phyloP scores from a whole-genome alignment of 495 filamentous ascomycete species.

The Diplogelasinospora grovesii region DNA sequence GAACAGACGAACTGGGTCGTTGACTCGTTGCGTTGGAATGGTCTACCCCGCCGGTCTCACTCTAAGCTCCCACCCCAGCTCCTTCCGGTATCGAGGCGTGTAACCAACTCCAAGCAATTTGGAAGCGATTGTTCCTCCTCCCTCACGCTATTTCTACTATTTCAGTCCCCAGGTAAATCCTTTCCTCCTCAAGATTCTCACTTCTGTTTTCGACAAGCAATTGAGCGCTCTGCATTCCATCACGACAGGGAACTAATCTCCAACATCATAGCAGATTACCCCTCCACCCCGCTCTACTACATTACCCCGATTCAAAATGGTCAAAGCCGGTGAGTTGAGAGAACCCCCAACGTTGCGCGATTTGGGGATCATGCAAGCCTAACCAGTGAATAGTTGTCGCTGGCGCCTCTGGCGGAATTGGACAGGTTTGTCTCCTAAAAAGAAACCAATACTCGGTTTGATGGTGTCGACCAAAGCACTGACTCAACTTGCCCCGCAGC shows the following conservation, averaged over 20 bases:
- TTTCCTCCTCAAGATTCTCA: too few relatives aligned
- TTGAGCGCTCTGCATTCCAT: too few relatives aligned
- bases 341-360: constrained; percentile 2
- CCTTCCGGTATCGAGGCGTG: too few relatives aligned
- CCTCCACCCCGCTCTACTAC: constrained; percentile 16
- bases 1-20: constrained; percentile 11
- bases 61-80: not conserved
- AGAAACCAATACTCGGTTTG: too few relatives aligned
- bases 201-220: too few relatives aligned
- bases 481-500: constrained; percentile 52
- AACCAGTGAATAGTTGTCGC: constrained; percentile 65
- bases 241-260: too few relatives aligned
- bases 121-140: too few relatives aligned
- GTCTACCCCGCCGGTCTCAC: not conserved
- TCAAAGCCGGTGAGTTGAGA: constrained; percentile 83
- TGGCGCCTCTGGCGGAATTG: constrained; percentile 96
- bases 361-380: constrained; percentile 23
- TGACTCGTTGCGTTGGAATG: not conserved
- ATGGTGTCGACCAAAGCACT: constrained; percentile 10
- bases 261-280: too few relatives aligned
- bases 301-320: constrained; percentile 53
- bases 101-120: too few relatives aligned
- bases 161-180: too few relatives aligned
- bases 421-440: constrained; percentile 67
- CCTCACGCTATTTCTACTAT: too few relatives aligned